phyloP scores from a whole-genome alignment of 805 yeast species.

The Saturnispora hagleri region DNA sequence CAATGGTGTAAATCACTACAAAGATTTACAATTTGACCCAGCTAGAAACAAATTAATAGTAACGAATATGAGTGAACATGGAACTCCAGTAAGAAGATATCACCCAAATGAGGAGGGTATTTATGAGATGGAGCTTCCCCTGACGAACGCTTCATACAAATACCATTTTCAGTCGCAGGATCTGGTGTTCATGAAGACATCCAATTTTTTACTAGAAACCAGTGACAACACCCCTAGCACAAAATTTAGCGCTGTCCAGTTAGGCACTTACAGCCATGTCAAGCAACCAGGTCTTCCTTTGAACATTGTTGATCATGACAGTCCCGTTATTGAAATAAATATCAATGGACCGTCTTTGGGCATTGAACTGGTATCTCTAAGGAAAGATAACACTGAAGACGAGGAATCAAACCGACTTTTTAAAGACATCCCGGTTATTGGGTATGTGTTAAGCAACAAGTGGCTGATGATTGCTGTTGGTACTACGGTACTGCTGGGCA shows the following conservation, averaged over 20 bases:
- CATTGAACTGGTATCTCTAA: background rate
- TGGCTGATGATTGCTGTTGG: background rate
- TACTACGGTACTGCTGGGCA: background rate
- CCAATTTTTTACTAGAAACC: background rate
- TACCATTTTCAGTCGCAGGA: slow-evolving; percentile 4
- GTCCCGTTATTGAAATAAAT: background rate
- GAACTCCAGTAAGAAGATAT: background rate
- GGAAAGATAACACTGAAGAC: background rate
- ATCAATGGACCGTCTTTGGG: slow-evolving; percentile 1
- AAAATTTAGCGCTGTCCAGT: background rate
- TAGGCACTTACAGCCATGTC: background rate
- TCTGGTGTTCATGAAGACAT: slow-evolving; percentile 4
- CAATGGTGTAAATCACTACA: background rate
- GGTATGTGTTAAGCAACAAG: background rate
- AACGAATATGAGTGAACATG: background rate
- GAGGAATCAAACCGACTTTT: too few relatives aligned
- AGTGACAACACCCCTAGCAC: background rate
- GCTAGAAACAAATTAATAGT: slow-evolving; percentile 1
- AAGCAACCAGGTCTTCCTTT: background rate
- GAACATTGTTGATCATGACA: background rate
- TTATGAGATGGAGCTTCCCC: background rate
- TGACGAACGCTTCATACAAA: background rate
- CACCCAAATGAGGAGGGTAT: slow-evolving; percentile 1
- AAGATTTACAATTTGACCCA: slow-evolving; percentile 1
- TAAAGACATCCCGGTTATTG: background rate